Conservation (phyloP, 2,329 filamentous ascomycete genomes). For the Colletotrichum eleusines region DNA sequence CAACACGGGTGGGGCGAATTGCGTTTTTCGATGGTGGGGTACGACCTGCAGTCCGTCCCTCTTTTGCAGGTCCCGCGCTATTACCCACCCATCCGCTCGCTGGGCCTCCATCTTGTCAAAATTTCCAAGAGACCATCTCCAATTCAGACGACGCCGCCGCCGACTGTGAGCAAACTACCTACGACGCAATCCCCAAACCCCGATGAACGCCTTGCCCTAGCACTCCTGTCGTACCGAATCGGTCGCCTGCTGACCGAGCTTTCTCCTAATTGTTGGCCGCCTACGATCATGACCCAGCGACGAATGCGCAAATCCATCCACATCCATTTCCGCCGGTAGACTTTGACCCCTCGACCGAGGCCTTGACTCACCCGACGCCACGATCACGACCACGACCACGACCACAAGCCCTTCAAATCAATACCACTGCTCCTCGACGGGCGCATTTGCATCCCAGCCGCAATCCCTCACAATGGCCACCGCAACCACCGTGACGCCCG, state of each 20-base stretch:
- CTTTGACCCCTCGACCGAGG: constrained; percentile 16
- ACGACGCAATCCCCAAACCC: neutral
- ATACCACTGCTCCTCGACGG: neutral
- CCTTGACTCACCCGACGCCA: constrained; percentile 27
- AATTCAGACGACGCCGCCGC: neutral
- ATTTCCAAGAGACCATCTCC: constrained; percentile 27
- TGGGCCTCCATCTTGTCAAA: constrained; percentile 32
- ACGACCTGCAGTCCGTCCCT: constrained; percentile 38
- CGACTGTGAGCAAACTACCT: neutral
- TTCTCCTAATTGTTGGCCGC: neutral
- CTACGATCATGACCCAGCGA: constrained; percentile 38
- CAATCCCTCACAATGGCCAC: constrained; percentile 43
- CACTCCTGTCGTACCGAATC: constrained; percentile 1
- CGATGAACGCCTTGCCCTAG: constrained; percentile 16
- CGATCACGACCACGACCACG: neutral
- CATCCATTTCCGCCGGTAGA: constrained; percentile 35
- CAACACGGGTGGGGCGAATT: constrained; percentile 16
- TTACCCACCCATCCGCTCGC: too few relatives aligned
- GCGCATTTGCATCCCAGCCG: neutral
- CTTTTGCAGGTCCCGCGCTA: constrained; percentile 25
- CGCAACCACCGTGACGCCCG: constrained; percentile 49
- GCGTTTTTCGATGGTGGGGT: constrained; percentile 41
- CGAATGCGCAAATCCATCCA: constrained; percentile 35
- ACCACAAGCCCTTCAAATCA: neutral
- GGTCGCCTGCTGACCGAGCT: neutral